Conservation (phyloP, 2,329 filamentous ascomycete species). For the Pezicula radicicola region DNA sequence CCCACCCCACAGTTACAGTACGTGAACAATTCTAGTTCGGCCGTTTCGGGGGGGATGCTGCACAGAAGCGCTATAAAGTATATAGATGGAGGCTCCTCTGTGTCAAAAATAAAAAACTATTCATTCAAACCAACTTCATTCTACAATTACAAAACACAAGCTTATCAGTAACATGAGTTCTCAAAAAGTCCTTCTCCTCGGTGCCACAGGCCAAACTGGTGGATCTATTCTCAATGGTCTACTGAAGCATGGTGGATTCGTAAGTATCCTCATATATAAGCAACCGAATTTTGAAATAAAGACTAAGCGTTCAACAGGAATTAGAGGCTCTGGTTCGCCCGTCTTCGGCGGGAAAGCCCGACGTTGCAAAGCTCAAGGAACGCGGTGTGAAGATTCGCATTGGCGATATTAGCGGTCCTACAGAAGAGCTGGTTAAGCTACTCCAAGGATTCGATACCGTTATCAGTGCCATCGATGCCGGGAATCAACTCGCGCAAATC, state of each 20-base stretch:
- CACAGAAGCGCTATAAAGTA: no score
- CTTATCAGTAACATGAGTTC: background rate
- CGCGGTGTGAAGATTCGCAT: conserved; percentile 40
- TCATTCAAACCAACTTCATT: no score
- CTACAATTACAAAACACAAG: no score
- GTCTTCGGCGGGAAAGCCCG: conserved; percentile 43
- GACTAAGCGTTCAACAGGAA: conserved; percentile 31
- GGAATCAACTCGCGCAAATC: conserved; percentile 37
- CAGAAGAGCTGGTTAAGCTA: conserved; percentile 37
- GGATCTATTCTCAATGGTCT: conserved; percentile 35
- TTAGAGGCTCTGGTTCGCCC: conserved; percentile 45
- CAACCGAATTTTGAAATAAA: background rate
- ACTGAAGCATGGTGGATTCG: conserved; percentile 27
- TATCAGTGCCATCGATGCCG: conserved; percentile 37
- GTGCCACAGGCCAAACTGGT: conserved; percentile 42
- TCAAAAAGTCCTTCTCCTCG: conserved; percentile 31
- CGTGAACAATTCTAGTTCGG: no score
- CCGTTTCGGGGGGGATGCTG: no score
- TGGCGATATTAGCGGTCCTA: conserved; percentile 38
- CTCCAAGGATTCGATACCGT: conserved; percentile 42
- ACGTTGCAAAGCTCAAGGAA: conserved; percentile 34
- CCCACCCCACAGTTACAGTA: no score
- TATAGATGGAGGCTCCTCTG: no score
- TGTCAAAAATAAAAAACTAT: no score
- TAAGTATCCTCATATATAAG: conserved; percentile 11